Evolutionary conservation across 2,329 filamentous ascomycete genomes (phyloP).

Genomic region (Trichophyton verrucosum): DNA sequence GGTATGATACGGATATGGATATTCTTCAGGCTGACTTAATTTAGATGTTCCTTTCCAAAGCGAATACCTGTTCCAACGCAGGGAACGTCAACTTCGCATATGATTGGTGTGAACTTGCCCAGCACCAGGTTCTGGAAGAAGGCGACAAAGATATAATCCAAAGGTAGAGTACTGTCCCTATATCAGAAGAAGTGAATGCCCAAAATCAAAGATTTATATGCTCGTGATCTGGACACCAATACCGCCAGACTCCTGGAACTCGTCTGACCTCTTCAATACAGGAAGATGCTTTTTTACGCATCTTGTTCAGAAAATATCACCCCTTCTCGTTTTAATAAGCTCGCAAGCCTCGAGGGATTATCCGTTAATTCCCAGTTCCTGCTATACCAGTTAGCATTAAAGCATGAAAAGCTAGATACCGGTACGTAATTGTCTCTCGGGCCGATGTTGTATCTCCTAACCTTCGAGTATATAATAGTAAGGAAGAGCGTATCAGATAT

Average conservation of each 20-base stretch:
- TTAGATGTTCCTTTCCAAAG: neutral
- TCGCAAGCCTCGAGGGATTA: constrained; percentile 46
- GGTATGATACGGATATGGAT: neutral
- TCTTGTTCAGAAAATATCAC: constrained; percentile 45
- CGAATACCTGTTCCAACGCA: neutral
- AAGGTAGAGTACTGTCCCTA: constrained; percentile 37
- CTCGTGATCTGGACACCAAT: too few relatives aligned
- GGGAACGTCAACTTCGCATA: neutral
- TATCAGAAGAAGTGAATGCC: neutral
- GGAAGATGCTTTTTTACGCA: constrained; percentile 61
- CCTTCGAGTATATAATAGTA: neutral
- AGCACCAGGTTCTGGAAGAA: neutral
- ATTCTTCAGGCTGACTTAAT: neutral
- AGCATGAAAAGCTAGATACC: constrained; percentile 43
- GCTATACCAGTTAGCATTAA: constrained; percentile 60
- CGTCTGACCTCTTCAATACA: constrained; percentile 23
- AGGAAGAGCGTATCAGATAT: neutral
- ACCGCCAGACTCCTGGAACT: neutral
- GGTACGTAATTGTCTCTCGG: constrained; percentile 22
- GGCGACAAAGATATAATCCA: constrained; percentile 37
- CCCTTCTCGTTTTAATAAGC: constrained; percentile 46
- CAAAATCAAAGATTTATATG: neutral
- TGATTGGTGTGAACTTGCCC: constrained; percentile 59
- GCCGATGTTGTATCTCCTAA: neutral
- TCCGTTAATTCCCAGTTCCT: constrained; percentile 59